Base-by-base conservation (phyloP, 495 filamentous ascomycete species). In the Annulohypoxylon nitens region DNA sequence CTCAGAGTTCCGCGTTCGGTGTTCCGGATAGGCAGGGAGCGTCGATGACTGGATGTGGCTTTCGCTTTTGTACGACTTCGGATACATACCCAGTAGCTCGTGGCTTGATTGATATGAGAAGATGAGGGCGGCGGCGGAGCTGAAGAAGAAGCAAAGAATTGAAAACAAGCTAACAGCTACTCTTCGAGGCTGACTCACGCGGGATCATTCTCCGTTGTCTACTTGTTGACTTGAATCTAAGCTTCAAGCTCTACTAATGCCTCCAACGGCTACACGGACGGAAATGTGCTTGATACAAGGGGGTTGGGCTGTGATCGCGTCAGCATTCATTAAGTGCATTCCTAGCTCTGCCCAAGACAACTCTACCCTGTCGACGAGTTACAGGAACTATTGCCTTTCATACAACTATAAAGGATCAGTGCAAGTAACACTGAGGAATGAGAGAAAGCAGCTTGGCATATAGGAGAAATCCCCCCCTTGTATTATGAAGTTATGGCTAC, bases 1-100 rank as follows among this genome's bases (percentile, higher is more conserved):
- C 26, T 69, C 50, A 63, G 50, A 12, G 6, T 47, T 25, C 59
- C 26, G 16, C 18, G 4, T 43, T 30, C 57, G 16, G 57, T 23
- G 36, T 12, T 20, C 18, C 8, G n/a, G 4, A 18, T 26, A 26
- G 25, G n/a, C 12, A 37, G 4, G 11, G 33, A 8, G 16, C 53
- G n/a, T 37, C 33, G 5, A 57, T 45, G 36, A 34, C 36, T 25
- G 7, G 57, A 4, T 12, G 57, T 43, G 57, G 57, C 57, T 60
- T 43, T 37, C 16, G 6, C 1, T 39, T 14, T 60, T 30, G 57
- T 60, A 26, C 57, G 57, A 60, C 36, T 26, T 18, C 39, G 2
- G 12, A 43, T 3, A 39, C 6, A 36, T 43, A 16, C 30, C 20
- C 16, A 30, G 30, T 9, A 4, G 18, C n/a, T n/a, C 12, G 26